Percentiles rank a stretch among this genome's conserved stretches.
phyloP scores from a whole-genome alignment of 306 rosid genomes.

The Prunus kanzakura region DNA sequence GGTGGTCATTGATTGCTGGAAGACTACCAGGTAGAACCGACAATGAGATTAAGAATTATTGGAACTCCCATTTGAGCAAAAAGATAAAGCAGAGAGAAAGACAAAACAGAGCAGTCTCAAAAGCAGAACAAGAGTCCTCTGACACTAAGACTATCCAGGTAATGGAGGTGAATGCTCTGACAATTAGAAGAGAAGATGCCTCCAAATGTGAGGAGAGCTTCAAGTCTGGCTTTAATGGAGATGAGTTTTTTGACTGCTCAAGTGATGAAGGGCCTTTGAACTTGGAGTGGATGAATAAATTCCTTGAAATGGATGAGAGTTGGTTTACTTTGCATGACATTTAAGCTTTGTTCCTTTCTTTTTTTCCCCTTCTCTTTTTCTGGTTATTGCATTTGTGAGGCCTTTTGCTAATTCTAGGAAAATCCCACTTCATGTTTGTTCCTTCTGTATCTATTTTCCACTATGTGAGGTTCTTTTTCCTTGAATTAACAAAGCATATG shows the following conservation, averaged over 20 bases:
- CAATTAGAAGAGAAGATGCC: constrained; percentile 9
- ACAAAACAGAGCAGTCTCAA: constrained; percentile 7
- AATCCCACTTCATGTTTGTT: not conserved
- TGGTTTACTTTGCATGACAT: constrained; percentile 29
- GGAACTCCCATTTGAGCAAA: constrained; percentile 49
- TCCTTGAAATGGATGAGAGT: constrained; percentile 41
- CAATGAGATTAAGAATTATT: constrained; percentile 41
- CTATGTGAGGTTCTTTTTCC: not conserved
- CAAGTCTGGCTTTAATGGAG: constrained; percentile 10
- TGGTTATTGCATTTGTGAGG: not conserved
- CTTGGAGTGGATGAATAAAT: constrained; percentile 36
- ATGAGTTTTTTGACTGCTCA: not conserved
- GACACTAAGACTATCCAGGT: not conserved
- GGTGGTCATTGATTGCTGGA: constrained; percentile 45
- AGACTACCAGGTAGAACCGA: constrained; percentile 47
- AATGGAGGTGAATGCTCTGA: not conserved
- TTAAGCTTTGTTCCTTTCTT: not conserved
- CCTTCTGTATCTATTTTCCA: not conserved
- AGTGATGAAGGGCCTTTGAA: constrained; percentile 21
- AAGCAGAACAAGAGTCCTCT: constrained; percentile 6
- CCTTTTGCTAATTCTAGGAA: constrained; percentile 5
- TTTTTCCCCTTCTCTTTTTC: not conserved
- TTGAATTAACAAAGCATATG: constrained; percentile 14
- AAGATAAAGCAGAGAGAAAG: constrained; percentile 28
- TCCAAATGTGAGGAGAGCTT: not conserved